Evolutionary conservation across 495 filamentous ascomycete genomes (phyloP), one percentile per base, ranked within the genome.

Genomic region (Pseudoneurospora amorphoporcata): DNA sequence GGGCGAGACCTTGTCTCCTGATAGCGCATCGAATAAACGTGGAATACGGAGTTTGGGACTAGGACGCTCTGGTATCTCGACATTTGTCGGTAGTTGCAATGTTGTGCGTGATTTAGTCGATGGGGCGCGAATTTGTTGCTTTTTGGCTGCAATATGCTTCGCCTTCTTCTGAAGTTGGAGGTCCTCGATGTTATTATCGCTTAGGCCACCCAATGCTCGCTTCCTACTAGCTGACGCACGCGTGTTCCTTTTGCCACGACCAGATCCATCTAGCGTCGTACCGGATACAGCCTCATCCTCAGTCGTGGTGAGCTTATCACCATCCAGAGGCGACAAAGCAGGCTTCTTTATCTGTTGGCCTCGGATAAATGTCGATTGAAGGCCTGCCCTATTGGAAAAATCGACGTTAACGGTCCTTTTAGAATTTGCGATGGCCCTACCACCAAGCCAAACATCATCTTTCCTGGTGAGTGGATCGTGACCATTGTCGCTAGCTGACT

Each of bases 151-250:
- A 19, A n/a, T 45, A 19, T 45, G 42, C 68, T 47, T 74, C 16
- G 43, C 4, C 19, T 74, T 72, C 70, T 74, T 74, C 5, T 45
- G 70, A 35, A 45, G 39, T 17, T 12, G 73, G 45, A 7, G 4
- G 70, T 39, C 39, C 42, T 43, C 38, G 23, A 42, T 38, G 23
- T 39, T 8, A 17, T 38, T 12, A 9, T 69, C 3, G 32, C 38
- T 8, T 19, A 37, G 17, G 41, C 19, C 35, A 23, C 37, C n/a
- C 58, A 23, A 6, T 38, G 16, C 10, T 42, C 19, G 10, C 14
- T 19, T 45, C 17, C n/a, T 45, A 19, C 16, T 45, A 45, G 42
- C 8, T 6, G 42, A 45, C 42, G 42, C 42, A 45, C 42, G 42
- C 42, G 42, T 45, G 42, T 19, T 8, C n/a, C 42, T n/a, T 3